These are phyloP conservation scores for Ophiognomonia clavigignenti-juglandacearum DNA, from an alignment of 2,329 filamentous ascomycete species.

Conservation along the genomic window DNA sequence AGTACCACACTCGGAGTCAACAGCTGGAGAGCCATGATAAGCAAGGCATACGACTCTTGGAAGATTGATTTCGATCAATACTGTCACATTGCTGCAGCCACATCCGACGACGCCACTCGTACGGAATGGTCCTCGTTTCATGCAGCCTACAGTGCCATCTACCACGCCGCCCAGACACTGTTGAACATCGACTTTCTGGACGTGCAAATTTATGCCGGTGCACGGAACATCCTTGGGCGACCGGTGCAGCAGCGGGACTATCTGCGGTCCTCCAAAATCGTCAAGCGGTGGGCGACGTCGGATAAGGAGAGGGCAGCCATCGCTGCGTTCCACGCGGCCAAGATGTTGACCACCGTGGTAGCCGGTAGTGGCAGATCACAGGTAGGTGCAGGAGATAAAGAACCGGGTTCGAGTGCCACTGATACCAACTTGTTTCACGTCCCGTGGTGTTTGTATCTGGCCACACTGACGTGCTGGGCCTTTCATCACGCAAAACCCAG, in stretches of 20 bases:
- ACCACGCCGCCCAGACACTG: conserved; percentile 52
- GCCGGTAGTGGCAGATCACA: neutral
- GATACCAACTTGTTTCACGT: conserved; percentile 52
- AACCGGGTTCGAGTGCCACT: neutral
- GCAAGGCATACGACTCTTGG: conserved; percentile 52
- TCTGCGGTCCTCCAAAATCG: conserved; percentile 40
- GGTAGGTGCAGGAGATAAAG: neutral
- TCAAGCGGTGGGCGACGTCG: conserved; percentile 44
- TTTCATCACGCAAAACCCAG: conserved; percentile 41
- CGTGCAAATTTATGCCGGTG: conserved; percentile 57
- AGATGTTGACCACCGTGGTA: conserved; percentile 42
- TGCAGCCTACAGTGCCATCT: conserved; percentile 48
- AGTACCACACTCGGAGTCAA: conserved; percentile 20
- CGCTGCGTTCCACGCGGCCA: conserved; percentile 50
- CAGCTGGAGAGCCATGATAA: conserved; percentile 46
- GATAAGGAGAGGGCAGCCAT: conserved; percentile 29
- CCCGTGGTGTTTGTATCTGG: conserved; percentile 58
- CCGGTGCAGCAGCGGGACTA: conserved; percentile 47
- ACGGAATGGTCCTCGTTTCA: conserved; percentile 41
- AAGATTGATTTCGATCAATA: conserved; percentile 52
- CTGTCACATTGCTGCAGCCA: conserved; percentile 28
- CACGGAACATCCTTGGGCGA: conserved; percentile 53
- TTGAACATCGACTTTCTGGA: conserved; percentile 56
- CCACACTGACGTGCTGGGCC: conserved; percentile 53
- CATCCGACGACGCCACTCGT: conserved; percentile 13